A percentile compares a stretch with the other conserved stretches of the same genome.
Conservation (phyloP, 2,329 filamentous ascomycete species). For the Domatiomyces globalis region DNA sequence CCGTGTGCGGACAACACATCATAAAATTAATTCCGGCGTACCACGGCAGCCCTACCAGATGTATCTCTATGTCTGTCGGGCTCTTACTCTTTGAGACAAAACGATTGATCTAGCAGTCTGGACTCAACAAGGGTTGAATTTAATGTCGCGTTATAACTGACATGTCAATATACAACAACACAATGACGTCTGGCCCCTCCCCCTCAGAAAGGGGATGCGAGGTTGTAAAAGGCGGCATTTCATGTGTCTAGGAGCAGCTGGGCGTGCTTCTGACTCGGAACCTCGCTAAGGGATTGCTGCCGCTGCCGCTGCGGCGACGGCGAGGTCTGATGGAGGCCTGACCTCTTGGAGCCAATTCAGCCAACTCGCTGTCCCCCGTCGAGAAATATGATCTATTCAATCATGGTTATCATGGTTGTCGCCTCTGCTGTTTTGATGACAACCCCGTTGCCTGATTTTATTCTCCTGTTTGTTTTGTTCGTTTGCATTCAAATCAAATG, state of each 20-base stretch:
- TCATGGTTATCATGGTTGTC: neutral
- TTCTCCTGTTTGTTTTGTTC: neutral
- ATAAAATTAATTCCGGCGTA: neutral
- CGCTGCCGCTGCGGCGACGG: too few species aligned
- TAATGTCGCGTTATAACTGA: neutral
- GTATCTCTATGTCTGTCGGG: neutral
- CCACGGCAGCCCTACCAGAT: neutral
- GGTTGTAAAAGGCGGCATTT: neutral
- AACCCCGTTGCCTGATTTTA: neutral
- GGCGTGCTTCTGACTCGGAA: neutral
- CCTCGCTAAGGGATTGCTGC: neutral
- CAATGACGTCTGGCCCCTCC: neutral
- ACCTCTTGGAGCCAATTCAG: neutral
- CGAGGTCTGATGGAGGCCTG: neutral
- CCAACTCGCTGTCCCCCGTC: neutral
- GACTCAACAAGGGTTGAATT: neutral
- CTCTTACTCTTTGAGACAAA: neutral
- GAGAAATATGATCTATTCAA: neutral
- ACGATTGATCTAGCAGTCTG: neutral
- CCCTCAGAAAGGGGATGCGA: neutral
- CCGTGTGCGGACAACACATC: neutral
- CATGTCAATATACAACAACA: neutral
- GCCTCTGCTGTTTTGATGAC: neutral
- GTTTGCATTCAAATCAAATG: neutral
- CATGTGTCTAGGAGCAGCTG: neutral